Conservation (phyloP, 306 rosid genomes). For the Cucurbita ficifolia region DNA sequence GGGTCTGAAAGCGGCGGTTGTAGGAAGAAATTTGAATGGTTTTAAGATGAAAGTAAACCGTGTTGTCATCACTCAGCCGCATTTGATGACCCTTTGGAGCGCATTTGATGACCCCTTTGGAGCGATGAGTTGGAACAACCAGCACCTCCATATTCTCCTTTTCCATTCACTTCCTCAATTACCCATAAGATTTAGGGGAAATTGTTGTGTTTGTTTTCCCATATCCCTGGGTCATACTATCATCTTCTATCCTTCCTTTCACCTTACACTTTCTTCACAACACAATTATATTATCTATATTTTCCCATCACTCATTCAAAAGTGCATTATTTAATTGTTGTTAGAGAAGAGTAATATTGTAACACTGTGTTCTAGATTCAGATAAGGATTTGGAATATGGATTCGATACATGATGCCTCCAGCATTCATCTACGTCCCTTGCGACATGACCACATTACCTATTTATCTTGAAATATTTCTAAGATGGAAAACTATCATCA, state of each 20-base stretch:
- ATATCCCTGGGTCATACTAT: neutral
- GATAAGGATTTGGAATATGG: too few species aligned
- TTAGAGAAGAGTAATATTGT: neutral
- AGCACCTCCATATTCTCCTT: neutral
- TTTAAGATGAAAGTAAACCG: neutral
- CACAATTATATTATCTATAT: too few species aligned
- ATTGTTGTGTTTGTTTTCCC: neutral
- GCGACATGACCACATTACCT: too few species aligned
- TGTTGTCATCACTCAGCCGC: neutral
- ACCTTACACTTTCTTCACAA: neutral
- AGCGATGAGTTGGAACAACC: neutral
- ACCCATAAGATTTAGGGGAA: neutral
- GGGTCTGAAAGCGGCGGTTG: neutral
- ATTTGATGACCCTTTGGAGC: neutral
- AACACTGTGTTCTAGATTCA: too few species aligned
- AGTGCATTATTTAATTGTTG: too few species aligned
- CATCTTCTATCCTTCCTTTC: neutral
- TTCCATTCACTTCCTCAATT: neutral
- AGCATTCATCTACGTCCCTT: too few species aligned
- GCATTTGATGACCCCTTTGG: neutral
- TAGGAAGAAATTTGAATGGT: too few species aligned
- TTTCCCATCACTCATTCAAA: too few species aligned
- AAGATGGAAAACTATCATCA: too few species aligned
- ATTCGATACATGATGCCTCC: too few species aligned
- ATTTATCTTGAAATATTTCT: too few species aligned